Evolutionary conservation across 1,284 basidiomycete species (phyloP).

Genomic region (Cryptococcus sp.): DNA sequence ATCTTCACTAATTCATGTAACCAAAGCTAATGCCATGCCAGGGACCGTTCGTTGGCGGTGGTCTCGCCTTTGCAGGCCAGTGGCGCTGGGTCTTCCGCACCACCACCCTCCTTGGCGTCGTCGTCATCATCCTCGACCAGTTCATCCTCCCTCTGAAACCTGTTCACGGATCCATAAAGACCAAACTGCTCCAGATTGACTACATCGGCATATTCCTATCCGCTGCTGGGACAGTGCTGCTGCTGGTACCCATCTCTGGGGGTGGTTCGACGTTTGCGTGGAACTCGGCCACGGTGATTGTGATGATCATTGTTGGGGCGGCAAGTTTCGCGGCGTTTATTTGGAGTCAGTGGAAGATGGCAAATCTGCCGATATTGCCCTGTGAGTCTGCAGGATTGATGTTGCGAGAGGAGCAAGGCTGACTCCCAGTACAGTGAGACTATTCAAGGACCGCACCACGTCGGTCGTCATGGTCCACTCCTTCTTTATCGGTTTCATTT

Average conservation of each 20-base stretch:
- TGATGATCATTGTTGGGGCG: conserved; percentile 24
- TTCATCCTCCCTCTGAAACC: conserved; percentile 35
- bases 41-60: conserved; percentile 36
- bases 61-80: conserved; percentile 24
- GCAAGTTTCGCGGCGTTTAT: conserved; percentile 21
- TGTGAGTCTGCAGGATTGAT: conserved; percentile 11
- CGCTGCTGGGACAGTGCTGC: conserved; percentile 24
- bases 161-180: conserved; percentile 21
- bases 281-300: conserved; percentile 30
- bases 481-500: conserved; percentile 35
- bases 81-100: conserved; percentile 43
- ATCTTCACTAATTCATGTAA: neutral
- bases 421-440: conserved; percentile 13
- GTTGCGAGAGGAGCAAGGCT: neutral
- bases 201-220: conserved; percentile 32
- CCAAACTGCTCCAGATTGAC: conserved; percentile 35
- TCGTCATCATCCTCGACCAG: conserved; percentile 26
- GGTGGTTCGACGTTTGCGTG: conserved; percentile 38
- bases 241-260: conserved; percentile 42
- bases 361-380: conserved; percentile 33
- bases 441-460: conserved; percentile 28
- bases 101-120: conserved; percentile 19
- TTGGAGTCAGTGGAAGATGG: conserved; percentile 22
- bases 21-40: neutral
- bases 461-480: conserved; percentile 26